Percentiles rank a stretch among this genome's conserved stretches.
phyloP scores from a whole-genome alignment of 805 yeast genomes.

The Saccharomycopsis vini region DNA sequence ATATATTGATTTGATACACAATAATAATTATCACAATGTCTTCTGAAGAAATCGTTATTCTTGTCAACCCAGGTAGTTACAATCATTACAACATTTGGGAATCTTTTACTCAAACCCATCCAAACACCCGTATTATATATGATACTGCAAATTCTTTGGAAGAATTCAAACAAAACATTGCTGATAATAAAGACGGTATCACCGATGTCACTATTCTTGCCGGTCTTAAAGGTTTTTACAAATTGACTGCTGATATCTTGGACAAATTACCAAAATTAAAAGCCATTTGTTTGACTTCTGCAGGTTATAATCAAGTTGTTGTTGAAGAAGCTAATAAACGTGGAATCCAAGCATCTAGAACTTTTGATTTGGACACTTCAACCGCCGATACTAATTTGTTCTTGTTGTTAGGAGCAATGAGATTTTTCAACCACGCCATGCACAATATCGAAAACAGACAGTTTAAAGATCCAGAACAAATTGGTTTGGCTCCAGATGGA shows the following conservation, averaged over 20 bases:
- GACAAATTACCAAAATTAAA: constrained; percentile 16
- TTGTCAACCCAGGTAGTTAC: no score
- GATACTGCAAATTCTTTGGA: constrained; percentile 6
- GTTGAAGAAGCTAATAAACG: constrained; percentile 31
- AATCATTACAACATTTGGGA: constrained; percentile 14
- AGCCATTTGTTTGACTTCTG: constrained; percentile 27
- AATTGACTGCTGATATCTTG: constrained; percentile 12
- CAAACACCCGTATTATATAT: constrained; percentile 8
- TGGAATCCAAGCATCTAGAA: constrained; percentile 42
- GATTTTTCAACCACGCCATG: no score
- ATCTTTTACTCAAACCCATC: constrained; percentile 9
- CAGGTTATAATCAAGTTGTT: constrained; percentile 50
- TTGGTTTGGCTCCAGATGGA: constrained; percentile 34
- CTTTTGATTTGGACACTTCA: constrained; percentile 42
- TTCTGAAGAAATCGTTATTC: no score
- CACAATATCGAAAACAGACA: no score
- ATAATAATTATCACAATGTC: no score
- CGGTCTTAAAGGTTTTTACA: constrained; percentile 16
- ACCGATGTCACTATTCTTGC: constrained; percentile 10
- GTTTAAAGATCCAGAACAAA: constrained; percentile 36
- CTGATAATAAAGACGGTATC: not conserved
- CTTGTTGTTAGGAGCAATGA: constrained; percentile 41
- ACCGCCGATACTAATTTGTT: constrained; percentile 52
- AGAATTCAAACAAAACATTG: constrained; percentile 10
- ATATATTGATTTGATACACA: no score